Conservation (phyloP, 2,329 filamentous ascomycete species). For the Hirsutella rhossiliensis region DNA sequence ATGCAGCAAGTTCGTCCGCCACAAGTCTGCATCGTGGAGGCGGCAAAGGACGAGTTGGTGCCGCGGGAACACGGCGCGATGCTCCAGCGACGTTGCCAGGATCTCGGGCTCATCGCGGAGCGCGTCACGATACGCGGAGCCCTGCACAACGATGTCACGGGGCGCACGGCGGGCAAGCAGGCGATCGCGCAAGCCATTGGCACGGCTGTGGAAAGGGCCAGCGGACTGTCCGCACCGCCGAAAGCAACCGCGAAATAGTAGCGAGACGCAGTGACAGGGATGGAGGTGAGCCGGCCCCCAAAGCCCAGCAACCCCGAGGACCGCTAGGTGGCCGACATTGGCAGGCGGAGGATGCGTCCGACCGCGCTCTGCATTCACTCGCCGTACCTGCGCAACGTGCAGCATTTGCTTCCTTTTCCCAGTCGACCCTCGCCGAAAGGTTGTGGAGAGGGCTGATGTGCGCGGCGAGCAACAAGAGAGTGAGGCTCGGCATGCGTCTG, state of each 20-base stretch:
- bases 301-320: no score
- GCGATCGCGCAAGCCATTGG: conserved; percentile 31
- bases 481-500: no score
- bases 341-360: no score
- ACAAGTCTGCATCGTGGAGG: conserved; percentile 38
- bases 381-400: no score
- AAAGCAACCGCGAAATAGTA: no score
- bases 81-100: conserved; percentile 33
- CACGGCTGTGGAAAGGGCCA: conserved; percentile 8
- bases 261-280: neutral
- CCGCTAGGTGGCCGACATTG: no score
- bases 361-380: no score
- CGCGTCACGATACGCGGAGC: conserved; percentile 32
- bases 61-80: conserved; percentile 35
- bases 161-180: conserved; percentile 29
- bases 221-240: neutral
- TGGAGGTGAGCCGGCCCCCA: no score
- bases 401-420: no score
- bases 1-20: conserved; percentile 15
- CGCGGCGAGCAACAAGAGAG: no score
- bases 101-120: conserved; percentile 33
- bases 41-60: conserved; percentile 47
- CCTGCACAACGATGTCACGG: conserved; percentile 45
- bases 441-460: no score
- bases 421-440: no score